phyloP scores from a whole-genome alignment of 208 protist species.

The Trypanosoma boissoni region DNA sequence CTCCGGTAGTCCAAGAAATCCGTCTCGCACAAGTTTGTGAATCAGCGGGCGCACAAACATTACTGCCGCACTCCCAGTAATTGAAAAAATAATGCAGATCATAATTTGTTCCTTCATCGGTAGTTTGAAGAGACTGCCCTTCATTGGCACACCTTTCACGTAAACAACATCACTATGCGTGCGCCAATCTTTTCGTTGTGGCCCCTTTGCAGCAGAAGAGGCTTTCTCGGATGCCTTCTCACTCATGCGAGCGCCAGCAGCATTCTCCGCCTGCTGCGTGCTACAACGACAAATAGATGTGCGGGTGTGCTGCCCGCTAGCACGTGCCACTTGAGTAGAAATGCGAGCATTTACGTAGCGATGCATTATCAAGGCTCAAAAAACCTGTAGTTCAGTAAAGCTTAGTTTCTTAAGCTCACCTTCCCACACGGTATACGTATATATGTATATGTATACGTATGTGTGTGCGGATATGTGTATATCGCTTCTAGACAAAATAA shows the following conservation, averaged over 20 bases:
- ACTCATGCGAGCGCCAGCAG: slow-evolving; percentile 22
- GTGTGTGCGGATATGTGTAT: too few species aligned
- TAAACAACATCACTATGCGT: slow-evolving; percentile 77
- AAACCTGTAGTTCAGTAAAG: slow-evolving; percentile 11
- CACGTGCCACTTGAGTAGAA: slow-evolving; percentile 18
- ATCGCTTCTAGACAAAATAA: too few species aligned
- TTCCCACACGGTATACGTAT: too few species aligned
- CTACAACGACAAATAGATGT: slow-evolving; percentile 17
- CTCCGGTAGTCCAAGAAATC: slow-evolving; percentile 75
- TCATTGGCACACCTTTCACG: slow-evolving; percentile 71
- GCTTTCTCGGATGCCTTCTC: slow-evolving; percentile 24
- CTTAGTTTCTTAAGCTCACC: too few species aligned
- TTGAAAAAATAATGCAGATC: slow-evolving; percentile 78
- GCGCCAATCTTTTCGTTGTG: slow-evolving; percentile 76
- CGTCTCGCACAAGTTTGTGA: slow-evolving; percentile 59
- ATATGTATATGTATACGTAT: too few species aligned
- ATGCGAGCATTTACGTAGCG: slow-evolving; percentile 13
- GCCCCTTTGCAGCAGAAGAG: slow-evolving; percentile 19
- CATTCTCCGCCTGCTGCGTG: slow-evolving; percentile 25
- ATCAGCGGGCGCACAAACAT: slow-evolving; percentile 74
- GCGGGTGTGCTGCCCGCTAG: neutral
- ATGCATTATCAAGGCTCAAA: slow-evolving; percentile 20
- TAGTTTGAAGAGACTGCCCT: slow-evolving; percentile 78
- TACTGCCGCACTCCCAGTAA: slow-evolving; percentile 65
- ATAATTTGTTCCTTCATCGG: slow-evolving; percentile 71